Evolutionary conservation across 768 basidiomycete genomes (phyloP), one percentile per base, ranked within the genome.

Genomic region (Aureoboletus auriporus): DNA sequence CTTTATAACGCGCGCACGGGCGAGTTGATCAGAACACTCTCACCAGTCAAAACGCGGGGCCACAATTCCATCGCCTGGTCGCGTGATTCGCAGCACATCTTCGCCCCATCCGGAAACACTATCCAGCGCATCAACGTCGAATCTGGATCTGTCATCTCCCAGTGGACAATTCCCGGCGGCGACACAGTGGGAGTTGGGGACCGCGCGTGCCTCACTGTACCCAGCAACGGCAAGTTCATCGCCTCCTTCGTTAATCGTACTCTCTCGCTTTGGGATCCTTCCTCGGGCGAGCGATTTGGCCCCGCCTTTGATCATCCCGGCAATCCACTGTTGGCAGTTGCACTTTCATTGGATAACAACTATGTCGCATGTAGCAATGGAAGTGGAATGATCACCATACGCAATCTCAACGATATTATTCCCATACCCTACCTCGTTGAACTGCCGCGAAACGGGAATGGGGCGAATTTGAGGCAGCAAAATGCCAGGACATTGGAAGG

Each of bases 261-360:
- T 9, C 12, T 54, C 17, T 44, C 50, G 1, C 23, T 54, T 14
- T 51, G 46, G 53, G 53, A 54, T 17, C 6, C 53, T 16, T 47
- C 42, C 2, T 51, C 53, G 5, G 30, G 31, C n/a, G 33, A 46
- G 7, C 41, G 14, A 12, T 17, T 42, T 33, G 41, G 41, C 8
- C 30, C 41, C 12, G 17, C 20, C 11, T 31, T 42, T 8, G 11
- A 30, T 20, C 30, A 42, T 16, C 16, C 41, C 12, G 30, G 30
- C 38, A 20, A 29, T 11, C 27, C 10, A 23, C 20, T 41, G 8
- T 4, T 29, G 17, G 37, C 53, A 11, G 47, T 53, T 1, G 51
- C 54, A 10, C 31, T 55, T 2, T 55, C 51, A 2, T 13, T n/a
- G 8, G 41, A 55, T 6, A 28, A 29, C 8, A 42, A 16, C 6